Conservation (phyloP, 2,329 filamentous ascomycete genomes). For the Verticillium albo-atrum region DNA sequence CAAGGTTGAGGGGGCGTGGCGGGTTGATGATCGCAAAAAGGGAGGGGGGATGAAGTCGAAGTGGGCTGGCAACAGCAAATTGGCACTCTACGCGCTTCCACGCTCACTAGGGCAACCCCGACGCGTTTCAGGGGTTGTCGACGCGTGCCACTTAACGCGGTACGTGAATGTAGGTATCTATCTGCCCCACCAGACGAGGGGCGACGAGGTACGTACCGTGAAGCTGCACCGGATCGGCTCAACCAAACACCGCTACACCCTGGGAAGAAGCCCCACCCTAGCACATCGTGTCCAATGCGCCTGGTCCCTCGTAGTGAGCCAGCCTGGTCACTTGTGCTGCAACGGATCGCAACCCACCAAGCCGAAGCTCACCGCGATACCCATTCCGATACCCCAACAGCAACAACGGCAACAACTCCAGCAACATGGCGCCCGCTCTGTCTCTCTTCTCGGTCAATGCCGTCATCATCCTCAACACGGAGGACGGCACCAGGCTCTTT, state of each 20-base stretch:
- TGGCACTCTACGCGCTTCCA: constrained; percentile 4
- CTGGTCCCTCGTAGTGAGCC: not conserved
- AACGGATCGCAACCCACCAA: not conserved
- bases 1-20: not conserved
- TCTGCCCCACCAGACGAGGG: not conserved
- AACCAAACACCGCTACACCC: not conserved
- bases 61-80: constrained; percentile 11
- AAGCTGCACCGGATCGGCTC: not conserved
- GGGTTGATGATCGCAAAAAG: not conserved
- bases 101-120: not conserved
- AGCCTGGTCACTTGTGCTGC: not conserved
- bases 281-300: not conserved
- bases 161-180: not conserved
- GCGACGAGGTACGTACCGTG: not conserved
- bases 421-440: constrained; percentile 66
- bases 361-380: not conserved
- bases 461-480: constrained; percentile 72
- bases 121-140: constrained; percentile 2
- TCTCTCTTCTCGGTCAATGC: constrained; percentile 74
- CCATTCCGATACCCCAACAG: not conserved
- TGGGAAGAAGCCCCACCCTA: not conserved
- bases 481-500: constrained; percentile 88
- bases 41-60: not conserved
- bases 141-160: constrained; percentile 11
- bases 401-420: constrained; percentile 3